phyloP scores from a whole-genome alignment of 768 basidiomycete genomes.

The Amanita polypyramis region DNA sequence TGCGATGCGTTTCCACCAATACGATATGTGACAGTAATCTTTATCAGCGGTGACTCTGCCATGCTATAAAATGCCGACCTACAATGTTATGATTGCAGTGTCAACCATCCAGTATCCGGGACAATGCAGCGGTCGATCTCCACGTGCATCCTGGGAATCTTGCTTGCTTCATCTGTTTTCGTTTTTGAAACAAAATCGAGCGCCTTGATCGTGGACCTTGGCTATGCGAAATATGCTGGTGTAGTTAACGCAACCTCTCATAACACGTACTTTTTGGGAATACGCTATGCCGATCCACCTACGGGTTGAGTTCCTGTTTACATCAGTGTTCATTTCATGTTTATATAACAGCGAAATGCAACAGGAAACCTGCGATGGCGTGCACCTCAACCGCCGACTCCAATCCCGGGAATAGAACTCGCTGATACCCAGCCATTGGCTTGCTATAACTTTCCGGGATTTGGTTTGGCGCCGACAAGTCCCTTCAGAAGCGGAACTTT shows the following conservation, averaged over 20 bases:
- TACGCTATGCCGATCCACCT: slow-evolving; percentile 42
- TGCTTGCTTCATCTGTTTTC: neutral
- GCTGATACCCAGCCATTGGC: slow-evolving; percentile 20
- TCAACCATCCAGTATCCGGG: no score
- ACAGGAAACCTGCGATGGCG: slow-evolving; percentile 24
- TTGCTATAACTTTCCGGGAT: slow-evolving; percentile 19
- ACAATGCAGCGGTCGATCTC: no score
- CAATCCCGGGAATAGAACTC: slow-evolving; percentile 17
- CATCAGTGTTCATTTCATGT: neutral
- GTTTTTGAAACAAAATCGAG: neutral
- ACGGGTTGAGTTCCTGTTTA: slow-evolving; percentile 20
- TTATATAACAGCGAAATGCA: neutral
- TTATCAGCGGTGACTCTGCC: no score
- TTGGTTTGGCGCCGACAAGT: slow-evolving; percentile 20
- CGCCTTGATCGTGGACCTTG: slow-evolving; percentile 27
- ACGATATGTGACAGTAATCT: no score
- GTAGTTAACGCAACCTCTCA: slow-evolving; percentile 20
- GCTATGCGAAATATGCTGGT: slow-evolving; percentile 36
- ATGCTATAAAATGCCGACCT: no score
- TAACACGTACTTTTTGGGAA: slow-evolving; percentile 28
- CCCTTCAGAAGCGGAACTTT: slow-evolving; percentile 17
- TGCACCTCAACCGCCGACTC: slow-evolving; percentile 20
- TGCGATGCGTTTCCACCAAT: no score
- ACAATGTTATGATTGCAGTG: no score
- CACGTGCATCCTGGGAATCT: no score